Evolutionary conservation across 2,329 filamentous ascomycete genomes (phyloP).

Genomic region (Aureobasidium melanogenum): DNA sequence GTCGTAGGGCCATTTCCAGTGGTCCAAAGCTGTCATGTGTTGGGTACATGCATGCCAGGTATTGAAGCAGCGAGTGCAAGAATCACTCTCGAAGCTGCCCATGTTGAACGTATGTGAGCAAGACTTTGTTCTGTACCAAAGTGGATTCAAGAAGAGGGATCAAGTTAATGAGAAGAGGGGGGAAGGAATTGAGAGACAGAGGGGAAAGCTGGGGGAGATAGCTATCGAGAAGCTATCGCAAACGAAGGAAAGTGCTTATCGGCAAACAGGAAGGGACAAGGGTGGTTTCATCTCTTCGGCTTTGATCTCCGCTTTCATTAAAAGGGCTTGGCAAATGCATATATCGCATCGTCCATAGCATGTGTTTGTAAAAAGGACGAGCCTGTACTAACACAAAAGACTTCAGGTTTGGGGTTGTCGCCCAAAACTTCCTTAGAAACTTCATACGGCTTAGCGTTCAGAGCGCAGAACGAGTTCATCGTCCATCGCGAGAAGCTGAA

Average conservation of each 20-base stretch:
- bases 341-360: neutral
- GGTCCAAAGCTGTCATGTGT: slow-evolving; percentile 26
- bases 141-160: neutral
- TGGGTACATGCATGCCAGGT: slow-evolving; percentile 16
- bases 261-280: neutral
- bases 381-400: neutral
- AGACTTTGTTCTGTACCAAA: neutral
- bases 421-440: neutral
- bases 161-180: neutral
- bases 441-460: neutral
- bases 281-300: neutral
- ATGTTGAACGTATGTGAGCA: neutral
- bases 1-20: slow-evolving; percentile 20
- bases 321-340: neutral
- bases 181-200: neutral
- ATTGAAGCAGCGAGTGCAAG: slow-evolving; percentile 15
- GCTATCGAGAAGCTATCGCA: neutral
- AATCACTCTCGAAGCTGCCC: slow-evolving; percentile 13
- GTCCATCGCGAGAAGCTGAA: neutral
- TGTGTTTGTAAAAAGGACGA: neutral
- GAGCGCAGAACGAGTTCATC: neutral
- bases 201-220: neutral
- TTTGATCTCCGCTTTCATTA: neutral
- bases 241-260: neutral
- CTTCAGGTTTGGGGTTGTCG: neutral